Evolutionary conservation across 495 filamentous ascomycete genomes (phyloP).

Genomic region (Penicillium coffeae): DNA sequence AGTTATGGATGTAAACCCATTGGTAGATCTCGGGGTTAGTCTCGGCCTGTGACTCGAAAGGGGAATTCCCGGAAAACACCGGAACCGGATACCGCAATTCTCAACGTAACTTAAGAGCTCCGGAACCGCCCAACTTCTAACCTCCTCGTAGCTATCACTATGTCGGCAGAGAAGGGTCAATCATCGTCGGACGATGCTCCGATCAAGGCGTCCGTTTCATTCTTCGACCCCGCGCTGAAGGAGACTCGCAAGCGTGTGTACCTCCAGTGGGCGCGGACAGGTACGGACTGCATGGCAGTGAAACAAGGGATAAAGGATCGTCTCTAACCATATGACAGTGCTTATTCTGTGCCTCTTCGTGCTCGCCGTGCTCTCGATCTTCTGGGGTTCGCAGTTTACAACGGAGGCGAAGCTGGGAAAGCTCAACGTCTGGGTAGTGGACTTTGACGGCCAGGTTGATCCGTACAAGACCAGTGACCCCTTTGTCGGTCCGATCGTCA

Average conservation of each 20-base stretch:
- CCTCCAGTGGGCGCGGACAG: slow-evolving; percentile 25
- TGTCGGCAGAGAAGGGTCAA: slow-evolving; percentile 2
- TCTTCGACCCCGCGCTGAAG: slow-evolving; percentile 48
- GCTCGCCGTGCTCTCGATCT: slow-evolving; percentile 52
- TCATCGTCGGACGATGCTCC: background rate
- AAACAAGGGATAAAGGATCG: no score
- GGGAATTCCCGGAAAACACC: no score
- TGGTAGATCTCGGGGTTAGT: no score
- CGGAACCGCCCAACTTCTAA: background rate
- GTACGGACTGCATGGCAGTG: no score
- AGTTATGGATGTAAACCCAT: no score
- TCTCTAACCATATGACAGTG: slow-evolving; percentile 28
- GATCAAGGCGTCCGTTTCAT: slow-evolving; percentile 38
- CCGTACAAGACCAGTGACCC: slow-evolving; percentile 46
- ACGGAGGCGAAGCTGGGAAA: slow-evolving; percentile 44
- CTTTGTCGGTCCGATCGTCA: slow-evolving; percentile 55
- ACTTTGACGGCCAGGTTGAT: slow-evolving; percentile 57
- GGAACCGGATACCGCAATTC: background rate
- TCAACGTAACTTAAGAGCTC: background rate
- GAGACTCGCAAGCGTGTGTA: slow-evolving; percentile 45
- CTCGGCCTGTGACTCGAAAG: no score
- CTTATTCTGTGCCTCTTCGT: slow-evolving; percentile 52
- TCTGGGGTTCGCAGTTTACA: slow-evolving; percentile 56
- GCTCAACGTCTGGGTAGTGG: slow-evolving; percentile 58
- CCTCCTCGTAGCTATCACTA: background rate